Evolutionary conservation across 257 asterid species (phyloP).

Genomic region (Przewalskia tangutica): DNA sequence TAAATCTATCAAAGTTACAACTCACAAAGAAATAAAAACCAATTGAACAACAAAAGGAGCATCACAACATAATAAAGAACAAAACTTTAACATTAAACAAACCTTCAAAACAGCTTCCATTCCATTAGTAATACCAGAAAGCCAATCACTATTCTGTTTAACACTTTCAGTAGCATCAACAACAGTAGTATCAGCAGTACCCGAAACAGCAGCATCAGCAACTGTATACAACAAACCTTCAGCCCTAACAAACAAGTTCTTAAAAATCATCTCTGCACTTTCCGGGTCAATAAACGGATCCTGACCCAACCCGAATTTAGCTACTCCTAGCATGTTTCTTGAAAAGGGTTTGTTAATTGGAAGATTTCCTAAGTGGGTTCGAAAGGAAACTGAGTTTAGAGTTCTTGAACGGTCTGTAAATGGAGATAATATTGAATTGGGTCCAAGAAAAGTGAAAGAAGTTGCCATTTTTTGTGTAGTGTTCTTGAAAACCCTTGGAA

Average conservation of each 20-base stretch:
- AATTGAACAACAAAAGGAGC: not conserved
- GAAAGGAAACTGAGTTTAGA: slow-evolving; percentile 25
- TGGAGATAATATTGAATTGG: slow-evolving; percentile 43
- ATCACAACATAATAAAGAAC: not conserved
- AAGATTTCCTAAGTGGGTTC: slow-evolving; percentile 34
- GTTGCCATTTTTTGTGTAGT: slow-evolving; percentile 31
- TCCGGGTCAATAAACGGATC: slow-evolving; percentile 64
- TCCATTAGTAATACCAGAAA: slow-evolving; percentile 81
- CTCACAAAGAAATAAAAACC: not conserved
- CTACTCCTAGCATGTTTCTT: slow-evolving; percentile 45
- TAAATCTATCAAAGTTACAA: not conserved
- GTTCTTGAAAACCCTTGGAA: not conserved
- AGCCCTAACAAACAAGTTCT: slow-evolving; percentile 52
- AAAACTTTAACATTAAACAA: slow-evolving; percentile 13
- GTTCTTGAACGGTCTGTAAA: slow-evolving; percentile 32
- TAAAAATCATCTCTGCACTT: slow-evolving; percentile 38
- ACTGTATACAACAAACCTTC: slow-evolving; percentile 75
- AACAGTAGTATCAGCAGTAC: slow-evolving; percentile 43
- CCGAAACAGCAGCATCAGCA: slow-evolving; percentile 81
- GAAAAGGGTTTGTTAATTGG: slow-evolving; percentile 29
- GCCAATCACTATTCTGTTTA: slow-evolving; percentile 81
- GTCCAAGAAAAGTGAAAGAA: slow-evolving; percentile 37
- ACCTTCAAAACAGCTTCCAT: slow-evolving; percentile 97
- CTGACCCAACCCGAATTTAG: slow-evolving; percentile 76
- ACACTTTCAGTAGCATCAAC: slow-evolving; percentile 26